Percentiles rank a stretch among this genome's conserved stretches.
These are phyloP conservation scores for Yamadazyma sp. DNA, from an alignment of 1,139 yeast genomes.

Conservation along the genomic window DNA sequence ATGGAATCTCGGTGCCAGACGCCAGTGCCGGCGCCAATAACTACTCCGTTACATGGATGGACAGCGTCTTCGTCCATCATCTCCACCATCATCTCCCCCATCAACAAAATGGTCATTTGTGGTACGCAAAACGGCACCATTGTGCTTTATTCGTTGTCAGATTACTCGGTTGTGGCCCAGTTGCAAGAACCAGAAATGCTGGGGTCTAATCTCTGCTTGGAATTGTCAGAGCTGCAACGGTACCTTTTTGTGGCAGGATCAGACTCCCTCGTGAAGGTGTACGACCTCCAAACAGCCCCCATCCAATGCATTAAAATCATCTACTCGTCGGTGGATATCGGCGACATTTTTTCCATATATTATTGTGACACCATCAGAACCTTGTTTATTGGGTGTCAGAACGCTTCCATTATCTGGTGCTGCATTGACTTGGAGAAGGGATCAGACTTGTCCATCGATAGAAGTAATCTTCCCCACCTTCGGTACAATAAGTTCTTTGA, in stretches of 20 bases:
- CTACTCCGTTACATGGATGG: constrained; percentile 43
- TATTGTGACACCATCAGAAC: constrained; percentile 64
- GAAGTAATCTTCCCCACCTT: constrained; percentile 63
- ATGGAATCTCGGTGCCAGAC: background rate
- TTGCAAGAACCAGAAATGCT: constrained; percentile 51
- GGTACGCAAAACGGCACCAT: constrained; percentile 95
- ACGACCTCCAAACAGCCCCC: constrained; percentile 51
- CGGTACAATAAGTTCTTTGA: constrained; percentile 88
- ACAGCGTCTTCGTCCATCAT: constrained; percentile 68
- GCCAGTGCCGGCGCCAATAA: background rate
- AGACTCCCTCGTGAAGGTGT: constrained; percentile 83
- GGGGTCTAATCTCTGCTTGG: constrained; percentile 71
- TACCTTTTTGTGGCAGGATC: constrained; percentile 82
- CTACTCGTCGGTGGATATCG: constrained; percentile 83
- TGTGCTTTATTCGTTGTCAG: constrained; percentile 65
- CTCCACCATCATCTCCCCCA: constrained; percentile 70
- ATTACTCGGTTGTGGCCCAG: constrained; percentile 52
- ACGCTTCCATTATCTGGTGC: constrained; percentile 83
- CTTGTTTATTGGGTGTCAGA: constrained; percentile 85
- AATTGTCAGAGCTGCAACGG: constrained; percentile 57
- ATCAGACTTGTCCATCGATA: constrained; percentile 6
- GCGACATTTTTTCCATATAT: constrained; percentile 84
- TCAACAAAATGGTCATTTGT: constrained; percentile 63
- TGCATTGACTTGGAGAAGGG: constrained; percentile 22
- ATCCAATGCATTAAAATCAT: constrained; percentile 57